These are phyloP conservation scores for Pseudogymnoascus sp. DNA, from an alignment of 2,329 filamentous ascomycete species.

Conservation along the genomic window DNA sequence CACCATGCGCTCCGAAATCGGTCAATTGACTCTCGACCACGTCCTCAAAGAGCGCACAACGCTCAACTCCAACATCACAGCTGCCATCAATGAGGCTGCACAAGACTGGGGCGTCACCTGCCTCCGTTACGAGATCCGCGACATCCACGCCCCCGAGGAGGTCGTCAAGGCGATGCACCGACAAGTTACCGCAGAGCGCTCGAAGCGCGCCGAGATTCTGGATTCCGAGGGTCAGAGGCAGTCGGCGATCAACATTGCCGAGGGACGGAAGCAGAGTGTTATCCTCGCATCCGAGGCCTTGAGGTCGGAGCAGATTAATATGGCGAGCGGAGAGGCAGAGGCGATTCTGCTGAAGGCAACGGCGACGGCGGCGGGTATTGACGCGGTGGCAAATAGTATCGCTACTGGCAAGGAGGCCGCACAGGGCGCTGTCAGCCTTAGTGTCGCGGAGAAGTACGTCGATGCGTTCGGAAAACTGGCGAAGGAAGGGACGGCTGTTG, in stretches of 20 bases:
- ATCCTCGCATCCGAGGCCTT: conserved; percentile 92
- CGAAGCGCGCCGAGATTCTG: conserved; percentile 94
- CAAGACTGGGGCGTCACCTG: conserved; percentile 96
- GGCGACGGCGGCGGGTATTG: conserved; percentile 82
- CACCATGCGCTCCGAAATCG: conserved; percentile 97
- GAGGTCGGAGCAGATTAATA: conserved; percentile 85
- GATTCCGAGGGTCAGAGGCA: conserved; percentile 96
- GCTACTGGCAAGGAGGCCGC: conserved; percentile 64
- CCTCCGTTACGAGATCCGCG: conserved; percentile 92
- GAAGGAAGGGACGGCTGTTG: conserved; percentile 89
- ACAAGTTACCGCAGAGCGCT: conserved; percentile 93
- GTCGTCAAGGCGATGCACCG: conserved; percentile 98
- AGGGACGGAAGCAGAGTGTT: conserved; percentile 93
- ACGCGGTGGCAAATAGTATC: conserved; percentile 72
- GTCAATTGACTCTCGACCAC: conserved; percentile 91
- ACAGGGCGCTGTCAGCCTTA: conserved; percentile 75
- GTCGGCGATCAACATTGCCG: conserved; percentile 96
- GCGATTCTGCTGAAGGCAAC: conserved; percentile 79
- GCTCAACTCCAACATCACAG: conserved; percentile 97
- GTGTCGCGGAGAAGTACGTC: conserved; percentile 95
- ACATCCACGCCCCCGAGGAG: conserved; percentile 89
- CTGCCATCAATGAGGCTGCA: conserved; percentile 95
- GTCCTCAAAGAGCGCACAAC: conserved; percentile 94
- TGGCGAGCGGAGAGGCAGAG: conserved; percentile 84
- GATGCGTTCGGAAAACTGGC: conserved; percentile 88